Evolutionary conservation across 1,139 yeast genomes (phyloP).

Genomic region (Geotrichum klebahnii): DNA sequence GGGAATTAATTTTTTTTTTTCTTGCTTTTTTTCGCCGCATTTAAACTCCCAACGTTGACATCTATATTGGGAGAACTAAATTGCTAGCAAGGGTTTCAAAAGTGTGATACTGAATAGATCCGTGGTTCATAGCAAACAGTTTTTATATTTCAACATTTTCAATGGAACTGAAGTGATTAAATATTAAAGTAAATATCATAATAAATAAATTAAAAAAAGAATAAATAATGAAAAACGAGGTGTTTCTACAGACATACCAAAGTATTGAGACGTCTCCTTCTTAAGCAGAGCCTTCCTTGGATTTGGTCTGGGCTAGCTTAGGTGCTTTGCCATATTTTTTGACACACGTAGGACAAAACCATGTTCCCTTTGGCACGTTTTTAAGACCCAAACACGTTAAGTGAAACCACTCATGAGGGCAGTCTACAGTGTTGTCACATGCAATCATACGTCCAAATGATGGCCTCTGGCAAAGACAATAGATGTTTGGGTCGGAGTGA

Average conservation of each 20-base stretch:
- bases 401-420: slow-evolving; percentile 17
- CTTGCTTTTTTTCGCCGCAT: no score
- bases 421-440: slow-evolving; percentile 12
- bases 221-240: no score
- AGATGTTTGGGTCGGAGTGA: slow-evolving; percentile 3
- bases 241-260: neutral
- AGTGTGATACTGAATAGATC: no score
- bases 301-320: no score
- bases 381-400: slow-evolving; percentile 7
- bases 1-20: no score
- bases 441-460: slow-evolving; percentile 18
- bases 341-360: slow-evolving; percentile 19
- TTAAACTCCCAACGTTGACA: neutral
- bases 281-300: neutral
- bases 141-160: no score
- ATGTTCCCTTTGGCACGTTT: slow-evolving; percentile 13
- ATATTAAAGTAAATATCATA: no score
- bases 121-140: no score
- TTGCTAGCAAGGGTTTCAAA: no score
- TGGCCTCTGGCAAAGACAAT: slow-evolving; percentile 13
- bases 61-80: no score
- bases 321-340: slow-evolving; percentile 8
- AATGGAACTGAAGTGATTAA: no score
- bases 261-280: neutral
- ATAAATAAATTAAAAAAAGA: no score